Evolutionary conservation across 1,284 basidiomycete species (phyloP).

Genomic region (Heterobasidion occidentale): DNA sequence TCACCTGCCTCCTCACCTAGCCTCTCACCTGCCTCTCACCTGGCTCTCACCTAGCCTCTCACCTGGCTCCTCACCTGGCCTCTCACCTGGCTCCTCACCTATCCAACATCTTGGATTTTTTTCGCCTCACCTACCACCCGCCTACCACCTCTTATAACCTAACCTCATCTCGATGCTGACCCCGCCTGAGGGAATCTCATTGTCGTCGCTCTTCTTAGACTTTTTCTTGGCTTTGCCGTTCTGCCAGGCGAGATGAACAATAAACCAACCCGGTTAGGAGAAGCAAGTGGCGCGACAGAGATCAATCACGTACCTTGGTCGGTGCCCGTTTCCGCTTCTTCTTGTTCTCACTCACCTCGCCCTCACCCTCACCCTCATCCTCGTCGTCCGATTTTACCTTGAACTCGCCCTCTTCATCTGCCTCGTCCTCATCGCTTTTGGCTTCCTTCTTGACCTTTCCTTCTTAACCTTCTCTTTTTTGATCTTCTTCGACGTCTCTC

Average conservation of each 20-base stretch:
- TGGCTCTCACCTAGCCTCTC: too few species aligned
- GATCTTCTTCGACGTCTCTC: conserved; percentile 31
- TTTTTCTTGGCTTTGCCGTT: conserved; percentile 44
- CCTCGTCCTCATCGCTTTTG: conserved; percentile 29
- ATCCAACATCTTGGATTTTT: too few species aligned
- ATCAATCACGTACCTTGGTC: conserved; percentile 35
- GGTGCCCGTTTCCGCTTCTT: conserved; percentile 61
- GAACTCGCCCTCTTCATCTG: conserved; percentile 31
- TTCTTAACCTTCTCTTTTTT: conserved; percentile 32
- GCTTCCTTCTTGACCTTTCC: conserved; percentile 26
- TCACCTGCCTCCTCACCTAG: too few species aligned
- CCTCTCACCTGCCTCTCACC: too few species aligned
- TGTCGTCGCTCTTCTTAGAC: conserved; percentile 40
- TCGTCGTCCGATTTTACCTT: conserved; percentile 39
- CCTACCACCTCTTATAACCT: too few species aligned
- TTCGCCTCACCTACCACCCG: too few species aligned
- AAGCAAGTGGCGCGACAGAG: background rate
- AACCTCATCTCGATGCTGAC: conserved; percentile 84
- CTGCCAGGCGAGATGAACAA: conserved; percentile 19
- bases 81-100: too few species aligned
- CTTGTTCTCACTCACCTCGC: conserved; percentile 40
- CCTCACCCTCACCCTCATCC: conserved; percentile 53
- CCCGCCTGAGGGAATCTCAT: conserved; percentile 37
- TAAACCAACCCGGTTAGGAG: background rate
- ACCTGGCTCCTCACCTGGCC: too few species aligned